These are phyloP conservation scores for Penicillium sp. DNA, from an alignment of 2,329 filamentous ascomycete species.

Conservation along the genomic window DNA sequence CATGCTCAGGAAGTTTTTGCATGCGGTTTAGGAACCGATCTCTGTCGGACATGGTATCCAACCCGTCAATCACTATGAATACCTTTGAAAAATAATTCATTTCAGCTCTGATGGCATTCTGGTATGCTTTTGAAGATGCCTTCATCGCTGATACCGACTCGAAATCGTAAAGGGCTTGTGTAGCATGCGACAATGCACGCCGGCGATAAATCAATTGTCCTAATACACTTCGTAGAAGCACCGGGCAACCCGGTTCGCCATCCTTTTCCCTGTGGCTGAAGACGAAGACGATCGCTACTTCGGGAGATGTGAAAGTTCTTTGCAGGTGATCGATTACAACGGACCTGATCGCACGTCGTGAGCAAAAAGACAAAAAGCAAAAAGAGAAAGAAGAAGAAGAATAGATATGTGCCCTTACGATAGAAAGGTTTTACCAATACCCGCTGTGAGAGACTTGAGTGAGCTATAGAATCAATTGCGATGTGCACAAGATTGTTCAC, in stretches of 20 bases:
- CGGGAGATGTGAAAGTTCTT: conserved; percentile 25
- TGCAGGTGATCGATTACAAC: conserved; percentile 26
- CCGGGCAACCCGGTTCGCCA: conserved; percentile 19
- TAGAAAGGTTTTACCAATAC: conserved; percentile 30
- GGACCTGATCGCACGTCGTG: conserved; percentile 16
- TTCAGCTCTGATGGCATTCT: conserved; percentile 30
- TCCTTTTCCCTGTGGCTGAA: conserved; percentile 26
- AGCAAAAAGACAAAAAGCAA: background rate
- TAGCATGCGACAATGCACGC: conserved; percentile 22
- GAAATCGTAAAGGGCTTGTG: conserved; percentile 22
- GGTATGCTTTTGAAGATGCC: conserved; percentile 27
- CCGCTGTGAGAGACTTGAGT: conserved; percentile 19
- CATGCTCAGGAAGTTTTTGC: conserved; percentile 29
- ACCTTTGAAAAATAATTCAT: conserved; percentile 28
- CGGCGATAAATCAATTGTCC: conserved; percentile 30
- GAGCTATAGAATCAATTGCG: background rate
- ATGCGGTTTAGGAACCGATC: conserved; percentile 26
- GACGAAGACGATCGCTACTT: conserved; percentile 26
- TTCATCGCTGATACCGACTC: conserved; percentile 19
- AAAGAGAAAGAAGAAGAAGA: background rate
- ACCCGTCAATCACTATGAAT: conserved; percentile 27
- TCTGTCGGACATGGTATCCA: conserved; percentile 27
- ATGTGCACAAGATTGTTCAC: background rate
- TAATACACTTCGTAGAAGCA: conserved; percentile 23
- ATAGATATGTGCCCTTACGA: conserved; percentile 18